Conservation (phyloP, 163 green algal species). For the Prototheca wickerhamii region DNA sequence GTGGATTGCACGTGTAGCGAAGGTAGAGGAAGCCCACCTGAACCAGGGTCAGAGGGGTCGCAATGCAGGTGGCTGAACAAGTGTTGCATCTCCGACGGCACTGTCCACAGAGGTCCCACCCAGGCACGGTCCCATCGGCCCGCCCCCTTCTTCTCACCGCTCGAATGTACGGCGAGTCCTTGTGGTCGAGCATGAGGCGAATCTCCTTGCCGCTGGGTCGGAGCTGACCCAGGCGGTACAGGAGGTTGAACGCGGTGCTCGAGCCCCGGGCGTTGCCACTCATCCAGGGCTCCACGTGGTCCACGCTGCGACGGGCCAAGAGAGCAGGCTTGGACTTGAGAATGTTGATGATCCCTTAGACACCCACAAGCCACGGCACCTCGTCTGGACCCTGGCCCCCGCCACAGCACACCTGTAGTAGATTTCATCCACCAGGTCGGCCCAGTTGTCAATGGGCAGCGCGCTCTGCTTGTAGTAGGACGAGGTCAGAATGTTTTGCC, state of each 20-base stretch:
- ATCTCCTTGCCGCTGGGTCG: conserved; percentile 60
- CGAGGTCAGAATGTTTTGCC: conserved; percentile 67
- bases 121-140: too few relatives aligned
- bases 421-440: conserved; percentile 78
- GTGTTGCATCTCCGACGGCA: background rate
- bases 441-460: conserved; percentile 43
- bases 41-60: conserved; percentile 6
- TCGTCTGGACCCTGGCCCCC: background rate
- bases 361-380: background rate
- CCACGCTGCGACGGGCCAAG: conserved; percentile 37
- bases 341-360: background rate
- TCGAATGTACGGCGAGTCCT: conserved; percentile 89
- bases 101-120: too few relatives aligned
- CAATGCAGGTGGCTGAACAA: background rate
- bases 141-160: conserved; percentile 66
- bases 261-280: conserved; percentile 85
- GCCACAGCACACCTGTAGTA: conserved; percentile 23
- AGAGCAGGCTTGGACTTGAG: background rate
- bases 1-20: conserved; percentile 78
- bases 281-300: conserved; percentile 94
- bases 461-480: conserved; percentile 69
- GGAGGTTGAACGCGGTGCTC: conserved; percentile 85
- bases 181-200: conserved; percentile 66
- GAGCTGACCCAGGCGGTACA: conserved; percentile 77
- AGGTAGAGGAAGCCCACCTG: conserved; percentile 94